Percentiles rank a stretch among this genome's conserved stretches.
These are phyloP conservation scores for Wickerhamomyces sp. DNA, from an alignment of 1,139 yeast genomes.

Conservation along the genomic window DNA sequence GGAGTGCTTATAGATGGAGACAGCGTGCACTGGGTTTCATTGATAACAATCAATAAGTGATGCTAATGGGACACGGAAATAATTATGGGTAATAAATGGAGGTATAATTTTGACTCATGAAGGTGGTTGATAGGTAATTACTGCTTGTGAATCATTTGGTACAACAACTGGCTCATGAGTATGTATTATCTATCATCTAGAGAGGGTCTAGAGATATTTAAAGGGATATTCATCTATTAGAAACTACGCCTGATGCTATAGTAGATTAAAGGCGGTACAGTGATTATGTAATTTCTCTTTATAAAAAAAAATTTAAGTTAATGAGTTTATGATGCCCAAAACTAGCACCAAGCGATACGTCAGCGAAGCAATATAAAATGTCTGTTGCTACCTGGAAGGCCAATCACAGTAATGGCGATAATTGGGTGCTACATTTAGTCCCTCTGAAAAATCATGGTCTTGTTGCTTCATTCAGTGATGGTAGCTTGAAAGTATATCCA, in stretches of 20 bases:
- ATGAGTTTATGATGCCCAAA: too few relatives aligned
- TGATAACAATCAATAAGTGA: background rate
- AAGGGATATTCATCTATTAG: too few relatives aligned
- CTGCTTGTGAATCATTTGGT: too few relatives aligned
- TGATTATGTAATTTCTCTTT: background rate
- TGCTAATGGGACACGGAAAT: too few relatives aligned
- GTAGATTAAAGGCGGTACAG: background rate
- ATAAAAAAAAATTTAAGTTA: too few relatives aligned
- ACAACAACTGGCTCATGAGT: too few relatives aligned
- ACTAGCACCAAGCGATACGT: too few relatives aligned
- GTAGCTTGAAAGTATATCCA: conserved; percentile 38
- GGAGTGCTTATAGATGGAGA: conserved; percentile 69
- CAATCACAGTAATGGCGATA: conserved; percentile 28
- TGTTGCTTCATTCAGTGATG: conserved; percentile 44
- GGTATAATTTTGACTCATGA: too few relatives aligned
- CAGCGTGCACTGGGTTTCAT: conserved; percentile 24
- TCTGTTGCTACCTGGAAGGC: conserved; percentile 19
- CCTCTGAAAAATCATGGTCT: conserved; percentile 34
- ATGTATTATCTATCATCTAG: too few relatives aligned
- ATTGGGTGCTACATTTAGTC: conserved; percentile 48
- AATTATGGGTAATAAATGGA: too few relatives aligned
- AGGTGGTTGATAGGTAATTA: too few relatives aligned
- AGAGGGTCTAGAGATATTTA: too few relatives aligned
- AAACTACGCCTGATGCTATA: background rate
- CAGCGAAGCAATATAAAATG: conserved; percentile 9